Base-by-base conservation (phyloP, 2,329 filamentous ascomycete genomes). In the Fusarium floridanum region DNA sequence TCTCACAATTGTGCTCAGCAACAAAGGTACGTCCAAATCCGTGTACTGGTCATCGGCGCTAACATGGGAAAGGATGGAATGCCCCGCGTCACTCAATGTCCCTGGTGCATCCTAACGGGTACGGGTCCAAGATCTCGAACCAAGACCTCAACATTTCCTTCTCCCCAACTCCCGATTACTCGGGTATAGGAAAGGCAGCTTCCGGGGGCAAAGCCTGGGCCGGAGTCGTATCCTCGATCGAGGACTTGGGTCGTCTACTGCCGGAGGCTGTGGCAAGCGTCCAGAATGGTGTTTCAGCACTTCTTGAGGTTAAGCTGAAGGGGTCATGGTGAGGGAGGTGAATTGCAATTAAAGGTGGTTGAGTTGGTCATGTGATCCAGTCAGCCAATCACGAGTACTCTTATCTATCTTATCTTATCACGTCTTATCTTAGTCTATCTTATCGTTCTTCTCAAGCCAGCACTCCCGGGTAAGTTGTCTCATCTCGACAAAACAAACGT, bases 101-200 rank as follows among this genome's bases (percentile, higher is more conserved):
- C 10, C 84, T 91, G 14, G 88, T 91, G 1, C 89, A 91, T 70
- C 89, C 89, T 0, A 82, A 90, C 5, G 89, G 89, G 0, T 77
- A 86, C 12, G 88, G 86, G 1, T 86, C 88, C 22, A 83, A 80
- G 71, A 86, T 87, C 3, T 86, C 84, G 20, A 90, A 90, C 77
- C 87, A 89, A 61, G 89, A 91, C 74, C 85, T 90, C 69, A 90
- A 90, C 76, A 90, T 91, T 70, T 88, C 87, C 3, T 90, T 91
- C 72, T 82, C 85, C n/a, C 89, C 89, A 0, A 82, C 84, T 4
- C 89, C 89, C 0, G 88, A 91, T 78, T 91, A 88, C 77, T 81
- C 88, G 1, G 89, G 88, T 34, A 90, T 91, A 60, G 89, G 88
- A 17, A 89, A 89, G 81, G 89, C 89, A 0, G 88, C 88, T 0